phyloP scores from a whole-genome alignment of 2,329 filamentous ascomycete genomes.

The Fusarium sterilihyphosum region DNA sequence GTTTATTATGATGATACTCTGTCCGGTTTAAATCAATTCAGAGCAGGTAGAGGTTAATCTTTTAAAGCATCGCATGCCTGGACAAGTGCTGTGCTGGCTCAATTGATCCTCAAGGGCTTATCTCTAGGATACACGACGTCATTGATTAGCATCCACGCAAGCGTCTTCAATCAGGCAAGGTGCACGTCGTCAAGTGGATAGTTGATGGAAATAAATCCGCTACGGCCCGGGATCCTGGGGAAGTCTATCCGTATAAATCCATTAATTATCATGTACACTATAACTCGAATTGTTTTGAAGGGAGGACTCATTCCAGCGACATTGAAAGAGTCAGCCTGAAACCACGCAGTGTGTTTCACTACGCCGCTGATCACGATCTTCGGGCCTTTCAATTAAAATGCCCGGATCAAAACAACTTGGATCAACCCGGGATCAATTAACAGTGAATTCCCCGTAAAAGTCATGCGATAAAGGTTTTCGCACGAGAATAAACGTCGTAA shows the following conservation, averaged over 20 bases:
- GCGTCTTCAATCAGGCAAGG: background rate
- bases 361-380: background rate
- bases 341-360: slow-evolving; percentile 5
- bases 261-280: background rate
- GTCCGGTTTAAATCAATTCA: background rate
- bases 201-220: background rate
- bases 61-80: background rate
- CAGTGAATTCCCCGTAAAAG: background rate
- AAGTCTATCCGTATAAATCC: background rate
- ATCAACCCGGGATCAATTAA: background rate
- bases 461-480: background rate
- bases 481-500: background rate
- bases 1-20: background rate
- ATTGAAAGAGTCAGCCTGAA: slow-evolving; percentile 5
- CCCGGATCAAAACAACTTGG: background rate
- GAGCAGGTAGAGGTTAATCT: accelerated
- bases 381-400: background rate
- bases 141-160: background rate
- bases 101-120: background rate
- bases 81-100: accelerated
- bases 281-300: background rate
- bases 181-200: background rate
- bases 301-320: background rate
- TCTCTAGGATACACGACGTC: background rate
- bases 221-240: background rate